Percentiles rank a stretch among this genome's conserved stretches.
Evolutionary conservation across 805 yeast species (phyloP).

Genomic region (Candida chilensis): DNA sequence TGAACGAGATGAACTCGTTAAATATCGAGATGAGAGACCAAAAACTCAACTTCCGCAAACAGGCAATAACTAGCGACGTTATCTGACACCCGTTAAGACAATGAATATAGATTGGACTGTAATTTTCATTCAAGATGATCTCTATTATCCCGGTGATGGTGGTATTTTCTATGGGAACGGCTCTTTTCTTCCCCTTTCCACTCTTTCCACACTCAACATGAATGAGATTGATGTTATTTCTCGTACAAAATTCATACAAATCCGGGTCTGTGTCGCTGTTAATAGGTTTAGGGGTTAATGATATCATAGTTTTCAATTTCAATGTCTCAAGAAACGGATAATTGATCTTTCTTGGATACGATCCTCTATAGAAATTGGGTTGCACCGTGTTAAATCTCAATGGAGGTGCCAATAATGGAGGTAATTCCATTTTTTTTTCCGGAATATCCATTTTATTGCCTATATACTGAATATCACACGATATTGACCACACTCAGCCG

Average conservation of each 20-base stretch:
- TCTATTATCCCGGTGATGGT: conserved; percentile 54
- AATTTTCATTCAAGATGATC: conserved; percentile 45
- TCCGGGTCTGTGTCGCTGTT: conserved; percentile 39
- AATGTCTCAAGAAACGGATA: conserved; percentile 58
- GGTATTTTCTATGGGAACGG: conserved; percentile 68
- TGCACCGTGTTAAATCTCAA: conserved; percentile 67
- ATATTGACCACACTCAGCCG: too few relatives aligned
- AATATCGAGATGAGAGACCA: conserved; percentile 89
- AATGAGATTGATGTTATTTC: conserved; percentile 46
- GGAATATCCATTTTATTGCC: too few relatives aligned
- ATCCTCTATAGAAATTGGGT: conserved; percentile 69
- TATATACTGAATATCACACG: too few relatives aligned
- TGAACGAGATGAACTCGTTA: conserved; percentile 73
- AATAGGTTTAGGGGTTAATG: conserved; percentile 74
- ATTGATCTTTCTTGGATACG: conserved; percentile 76
- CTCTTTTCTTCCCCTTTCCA: conserved; percentile 75
- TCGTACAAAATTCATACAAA: conserved; percentile 41
- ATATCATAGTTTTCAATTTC: conserved; percentile 60
- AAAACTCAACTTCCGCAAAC: conserved; percentile 69
- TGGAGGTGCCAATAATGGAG: conserved; percentile 76
- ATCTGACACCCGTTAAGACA: conserved; percentile 88
- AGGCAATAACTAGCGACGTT: conserved; percentile 77
- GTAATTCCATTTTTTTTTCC: too few relatives aligned
- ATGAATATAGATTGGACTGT: conserved; percentile 73
- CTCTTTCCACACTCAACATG: conserved; percentile 62